Evolutionary conservation across 2,329 filamentous ascomycete species (phyloP), one percentile per base, ranked within the genome.

Genomic region (Graphiopsis chlorocephala): DNA sequence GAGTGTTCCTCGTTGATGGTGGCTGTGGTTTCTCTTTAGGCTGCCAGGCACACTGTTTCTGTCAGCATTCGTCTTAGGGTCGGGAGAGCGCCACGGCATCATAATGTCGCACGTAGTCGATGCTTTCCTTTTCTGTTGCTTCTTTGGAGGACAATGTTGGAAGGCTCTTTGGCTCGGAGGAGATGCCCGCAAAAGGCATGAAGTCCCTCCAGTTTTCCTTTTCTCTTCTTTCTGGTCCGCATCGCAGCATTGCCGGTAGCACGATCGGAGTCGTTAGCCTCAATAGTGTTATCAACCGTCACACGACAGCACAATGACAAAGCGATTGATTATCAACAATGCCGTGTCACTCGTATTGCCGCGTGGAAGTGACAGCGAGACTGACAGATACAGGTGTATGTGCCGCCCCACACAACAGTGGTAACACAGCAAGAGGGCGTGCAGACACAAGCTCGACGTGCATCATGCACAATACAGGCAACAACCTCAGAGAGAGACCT

Each of bases 381-480:
- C n/a, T 45, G 38, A 45, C 38, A 45, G 38, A 45, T n/a, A 45
- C 38, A 20, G 38, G n/a, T n/a, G 38, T 45, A 45, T 45, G 38
- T 45, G 38, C 38, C 38, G 38, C 38, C 38, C 38, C 38, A 10
- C 8, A 45, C 7, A 45, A n/a, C 38, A 45, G 38, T n/a, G 38
- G 38, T 45, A 45, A 45, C 38, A 45, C 38, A 45, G n/a, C 38
- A 45, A n/a, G 38, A n/a, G 38, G 38, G 38, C 38, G 38, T 45
- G 38, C 38, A 45, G 38, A 45, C n/a, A 45, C 38, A 20, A 20
- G 38, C 38, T n/a, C 35, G 35, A 15, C n/a, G 8, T 53, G 26
- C 50, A 53, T 53, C 15, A 28, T 53, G 50, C 50, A 53, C 50
- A 31, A 53, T 20, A 53, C 26, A 53, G 50, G 50, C 50, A 53